These are phyloP conservation scores for Syzygium syzygioides DNA, from an alignment of 441 rosid species.

Conservation along the genomic window DNA sequence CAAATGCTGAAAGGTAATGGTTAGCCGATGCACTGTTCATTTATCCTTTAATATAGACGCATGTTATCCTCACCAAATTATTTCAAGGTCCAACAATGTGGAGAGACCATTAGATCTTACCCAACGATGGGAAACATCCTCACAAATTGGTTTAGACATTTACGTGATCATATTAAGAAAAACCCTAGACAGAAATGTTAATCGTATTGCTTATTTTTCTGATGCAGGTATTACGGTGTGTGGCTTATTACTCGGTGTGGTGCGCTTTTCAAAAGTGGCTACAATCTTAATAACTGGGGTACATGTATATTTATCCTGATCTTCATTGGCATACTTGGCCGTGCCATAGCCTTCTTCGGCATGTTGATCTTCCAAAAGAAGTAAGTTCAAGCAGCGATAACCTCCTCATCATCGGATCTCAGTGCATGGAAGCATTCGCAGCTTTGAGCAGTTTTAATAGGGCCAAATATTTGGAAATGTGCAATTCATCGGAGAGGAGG, in stretches of 20 bases:
- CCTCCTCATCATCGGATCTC: background rate
- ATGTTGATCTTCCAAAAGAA: constrained; percentile 69
- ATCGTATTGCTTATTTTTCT: background rate
- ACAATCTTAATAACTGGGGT: constrained; percentile 54
- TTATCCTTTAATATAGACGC: background rate
- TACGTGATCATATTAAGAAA: background rate
- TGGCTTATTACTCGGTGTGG: constrained; percentile 93
- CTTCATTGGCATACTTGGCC: constrained; percentile 40
- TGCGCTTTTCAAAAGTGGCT: constrained; percentile 46
- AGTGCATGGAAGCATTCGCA: background rate
- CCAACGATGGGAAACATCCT: background rate
- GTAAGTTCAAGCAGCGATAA: constrained; percentile 13
- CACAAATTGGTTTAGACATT: background rate
- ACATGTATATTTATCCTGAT: constrained; percentile 51
- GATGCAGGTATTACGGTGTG: constrained; percentile 75
- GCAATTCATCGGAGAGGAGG: background rate
- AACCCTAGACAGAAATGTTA: background rate
- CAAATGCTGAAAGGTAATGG: constrained; percentile 72
- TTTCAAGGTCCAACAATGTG: background rate
- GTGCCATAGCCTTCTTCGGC: constrained; percentile 53
- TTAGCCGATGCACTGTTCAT: background rate
- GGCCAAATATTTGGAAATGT: background rate
- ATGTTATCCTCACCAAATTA: background rate
- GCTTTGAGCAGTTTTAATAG: background rate
- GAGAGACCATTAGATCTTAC: background rate